Percentiles rank a stretch among this genome's conserved stretches.
These are phyloP conservation scores for Solanum chmielewskii DNA, from an alignment of 257 asterid genomes.

Conservation along the genomic window DNA sequence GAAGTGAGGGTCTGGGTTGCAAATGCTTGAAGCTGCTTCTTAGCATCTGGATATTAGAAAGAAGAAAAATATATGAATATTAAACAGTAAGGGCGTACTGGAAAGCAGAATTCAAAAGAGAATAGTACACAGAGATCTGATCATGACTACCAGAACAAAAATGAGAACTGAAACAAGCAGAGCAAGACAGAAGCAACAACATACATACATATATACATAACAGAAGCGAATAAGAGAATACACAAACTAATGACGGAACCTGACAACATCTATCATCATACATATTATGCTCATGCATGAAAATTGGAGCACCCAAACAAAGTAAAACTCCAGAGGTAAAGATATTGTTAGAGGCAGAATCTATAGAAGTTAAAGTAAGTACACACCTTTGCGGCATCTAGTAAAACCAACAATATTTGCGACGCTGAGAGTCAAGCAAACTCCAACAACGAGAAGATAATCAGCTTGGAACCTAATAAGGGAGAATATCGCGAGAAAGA, in stretches of 20 bases:
- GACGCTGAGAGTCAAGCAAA: constrained; percentile 90
- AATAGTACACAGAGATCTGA: neutral
- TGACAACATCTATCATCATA: neutral
- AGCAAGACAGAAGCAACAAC: neutral
- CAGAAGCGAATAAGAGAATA: neutral
- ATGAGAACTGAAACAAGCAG: neutral
- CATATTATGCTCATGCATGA: neutral
- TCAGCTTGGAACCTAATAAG: constrained; percentile 88
- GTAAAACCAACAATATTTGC: constrained; percentile 98
- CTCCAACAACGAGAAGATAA: constrained; percentile 91
- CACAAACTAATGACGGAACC: neutral
- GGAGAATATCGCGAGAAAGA: constrained; percentile 75
- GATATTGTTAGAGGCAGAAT: neutral
- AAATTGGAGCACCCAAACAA: neutral
- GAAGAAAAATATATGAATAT: neutral
- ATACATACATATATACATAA: neutral
- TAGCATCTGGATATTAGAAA: constrained; percentile 59
- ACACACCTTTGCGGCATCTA: constrained; percentile 86
- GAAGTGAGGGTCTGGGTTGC: constrained; percentile 87
- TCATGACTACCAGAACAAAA: neutral
- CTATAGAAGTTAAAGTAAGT: neutral
- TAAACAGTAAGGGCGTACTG: neutral
- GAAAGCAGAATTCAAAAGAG: neutral
- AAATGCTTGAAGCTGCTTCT: constrained; percentile 93
- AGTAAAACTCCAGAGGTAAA: neutral